Conservation (phyloP, 345 rosid genomes). For the Microcos paniculata region DNA sequence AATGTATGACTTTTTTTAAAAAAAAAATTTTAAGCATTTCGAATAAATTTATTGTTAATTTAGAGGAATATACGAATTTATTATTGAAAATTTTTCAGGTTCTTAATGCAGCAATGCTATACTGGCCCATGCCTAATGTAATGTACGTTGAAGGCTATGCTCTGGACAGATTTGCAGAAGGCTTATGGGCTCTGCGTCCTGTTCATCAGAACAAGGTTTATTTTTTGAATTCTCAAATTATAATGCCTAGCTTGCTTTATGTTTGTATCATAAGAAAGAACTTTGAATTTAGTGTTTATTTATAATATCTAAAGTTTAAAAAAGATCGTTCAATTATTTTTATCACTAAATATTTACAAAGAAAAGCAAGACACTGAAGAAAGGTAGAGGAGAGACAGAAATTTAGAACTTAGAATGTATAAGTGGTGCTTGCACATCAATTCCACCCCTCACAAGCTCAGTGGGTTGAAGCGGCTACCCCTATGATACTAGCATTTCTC, state of each 20-base stretch:
- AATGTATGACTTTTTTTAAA: constrained; percentile 29
- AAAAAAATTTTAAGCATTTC: neutral
- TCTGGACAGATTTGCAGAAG: constrained; percentile 60
- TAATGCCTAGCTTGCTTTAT: too few relatives aligned
- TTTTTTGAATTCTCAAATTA: neutral
- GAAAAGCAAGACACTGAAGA: neutral
- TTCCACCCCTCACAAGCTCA: too few relatives aligned
- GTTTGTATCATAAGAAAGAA: neutral
- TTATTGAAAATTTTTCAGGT: constrained; percentile 32
- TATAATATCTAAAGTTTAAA: neutral
- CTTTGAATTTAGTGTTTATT: neutral
- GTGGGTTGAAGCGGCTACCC: too few relatives aligned
- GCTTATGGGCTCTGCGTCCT: constrained; percentile 54
- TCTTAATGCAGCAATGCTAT: constrained; percentile 67
- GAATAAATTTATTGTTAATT: neutral
- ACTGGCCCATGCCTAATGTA: constrained; percentile 62
- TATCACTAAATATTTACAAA: neutral
- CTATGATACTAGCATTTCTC: too few relatives aligned
- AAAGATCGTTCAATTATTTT: neutral
- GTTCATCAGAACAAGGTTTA: constrained; percentile 62
- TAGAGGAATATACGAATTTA: neutral
- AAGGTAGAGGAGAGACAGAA: too few relatives aligned
- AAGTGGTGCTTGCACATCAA: too few relatives aligned
- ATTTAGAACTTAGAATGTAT: too few relatives aligned
- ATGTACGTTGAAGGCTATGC: constrained; percentile 68